Percentiles rank a stretch among this genome's conserved stretches.
phyloP scores from a whole-genome alignment of 108 stramenopile species.

The Chaetoceros muelleri region DNA sequence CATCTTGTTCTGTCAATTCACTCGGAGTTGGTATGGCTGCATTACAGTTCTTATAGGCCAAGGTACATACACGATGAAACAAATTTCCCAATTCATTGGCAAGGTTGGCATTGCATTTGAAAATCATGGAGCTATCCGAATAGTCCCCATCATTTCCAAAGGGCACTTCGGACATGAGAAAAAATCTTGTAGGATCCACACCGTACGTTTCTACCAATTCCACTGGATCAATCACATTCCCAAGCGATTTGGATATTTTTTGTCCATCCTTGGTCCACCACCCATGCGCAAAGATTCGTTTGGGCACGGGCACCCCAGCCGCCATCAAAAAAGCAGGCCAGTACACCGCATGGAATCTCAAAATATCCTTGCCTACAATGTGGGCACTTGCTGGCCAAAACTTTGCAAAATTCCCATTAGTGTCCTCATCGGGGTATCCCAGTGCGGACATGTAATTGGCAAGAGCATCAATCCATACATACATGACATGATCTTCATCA shows the following conservation, averaged over 20 bases:
- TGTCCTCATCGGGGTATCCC: constrained; percentile 68
- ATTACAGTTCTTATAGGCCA: constrained; percentile 85
- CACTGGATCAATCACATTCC: constrained; percentile 92
- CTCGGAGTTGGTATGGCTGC: constrained; percentile 43
- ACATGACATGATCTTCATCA: constrained; percentile 93
- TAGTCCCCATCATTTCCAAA: constrained; percentile 93
- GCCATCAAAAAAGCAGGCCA: constrained; percentile 97
- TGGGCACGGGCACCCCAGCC: constrained; percentile 86
- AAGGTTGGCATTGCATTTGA: constrained; percentile 77
- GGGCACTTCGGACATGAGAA: constrained; percentile 81
- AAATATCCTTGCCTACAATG: constrained; percentile 97
- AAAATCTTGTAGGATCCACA: constrained; percentile 88
- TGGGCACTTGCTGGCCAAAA: constrained; percentile 88
- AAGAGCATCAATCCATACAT: constrained; percentile 98
- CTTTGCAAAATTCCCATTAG: constrained; percentile 37
- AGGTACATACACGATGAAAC: constrained; percentile 71
- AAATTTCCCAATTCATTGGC: constrained; percentile 93
- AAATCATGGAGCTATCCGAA: constrained; percentile 69
- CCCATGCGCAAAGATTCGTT: constrained; percentile 89
- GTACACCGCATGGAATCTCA: constrained; percentile 95
- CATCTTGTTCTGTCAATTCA: constrained; percentile 49
- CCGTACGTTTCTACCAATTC: constrained; percentile 85
- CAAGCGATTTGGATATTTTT: constrained; percentile 91
- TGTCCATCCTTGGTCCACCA: constrained; percentile 98
- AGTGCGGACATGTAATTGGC: constrained; percentile 93